Percentiles rank a stretch among this genome's conserved stretches.
phyloP scores from a whole-genome alignment of 805 yeast species.

The Lipomyces chichibuensis region DNA sequence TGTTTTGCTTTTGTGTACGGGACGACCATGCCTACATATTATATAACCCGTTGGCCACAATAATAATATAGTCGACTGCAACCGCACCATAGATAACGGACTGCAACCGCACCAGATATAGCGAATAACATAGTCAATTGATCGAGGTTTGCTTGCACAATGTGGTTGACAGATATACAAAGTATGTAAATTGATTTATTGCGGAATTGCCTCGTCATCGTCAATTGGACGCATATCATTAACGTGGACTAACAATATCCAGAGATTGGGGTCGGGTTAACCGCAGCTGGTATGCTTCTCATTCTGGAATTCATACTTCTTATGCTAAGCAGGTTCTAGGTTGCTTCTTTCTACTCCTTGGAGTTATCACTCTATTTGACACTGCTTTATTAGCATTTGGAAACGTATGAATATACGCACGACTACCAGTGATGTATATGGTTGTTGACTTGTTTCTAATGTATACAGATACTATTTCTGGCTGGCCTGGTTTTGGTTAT shows the following conservation, averaged over 20 bases:
- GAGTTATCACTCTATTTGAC: conserved; percentile 84
- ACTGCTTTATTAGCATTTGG: conserved; percentile 88
- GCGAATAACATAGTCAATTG: background rate
- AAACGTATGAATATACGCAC: conserved; percentile 51
- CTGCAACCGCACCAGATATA: background rate
- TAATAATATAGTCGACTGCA: background rate
- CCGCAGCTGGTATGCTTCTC: conserved; percentile 64
- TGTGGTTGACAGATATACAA: conserved; percentile 47
- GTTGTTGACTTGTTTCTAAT: background rate
- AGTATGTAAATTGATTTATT: conserved; percentile 41
- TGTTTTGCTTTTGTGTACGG: background rate
- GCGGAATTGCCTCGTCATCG: background rate
- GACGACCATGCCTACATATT: background rate
- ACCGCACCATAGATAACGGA: background rate
- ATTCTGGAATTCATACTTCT: background rate
- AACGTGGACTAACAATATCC: background rate
- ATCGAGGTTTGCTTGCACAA: conserved; percentile 10
- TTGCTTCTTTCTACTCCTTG: conserved; percentile 73
- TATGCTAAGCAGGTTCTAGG: conserved; percentile 44
- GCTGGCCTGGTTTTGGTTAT: conserved; percentile 85
- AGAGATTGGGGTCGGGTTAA: conserved; percentile 92
- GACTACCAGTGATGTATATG: background rate
- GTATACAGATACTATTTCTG: conserved; percentile 57
- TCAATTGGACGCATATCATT: background rate
- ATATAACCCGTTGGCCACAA: background rate